Percentiles rank a stretch among this genome's conserved stretches.
phyloP scores from a whole-genome alignment of 75 land plant species.

The Picea glauca region DNA sequence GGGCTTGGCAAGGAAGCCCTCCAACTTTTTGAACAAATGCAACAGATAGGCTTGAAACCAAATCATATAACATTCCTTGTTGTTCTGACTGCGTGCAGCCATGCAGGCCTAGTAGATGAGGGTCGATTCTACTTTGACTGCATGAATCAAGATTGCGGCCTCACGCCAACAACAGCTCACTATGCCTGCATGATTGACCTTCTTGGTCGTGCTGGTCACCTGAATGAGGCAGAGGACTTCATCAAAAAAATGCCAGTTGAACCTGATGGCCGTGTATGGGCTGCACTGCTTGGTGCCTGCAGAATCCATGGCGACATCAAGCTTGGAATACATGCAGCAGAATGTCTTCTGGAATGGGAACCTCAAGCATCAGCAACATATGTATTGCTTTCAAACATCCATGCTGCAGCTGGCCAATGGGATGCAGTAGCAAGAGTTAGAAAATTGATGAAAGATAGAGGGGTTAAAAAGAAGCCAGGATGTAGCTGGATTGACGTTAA shows the following conservation, averaged over 20 bases:
- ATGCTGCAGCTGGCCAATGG: not conserved
- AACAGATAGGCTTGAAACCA: not conserved
- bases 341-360: not conserved
- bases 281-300: not conserved
- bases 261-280: not conserved
- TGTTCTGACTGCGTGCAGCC: conserved; percentile 17
- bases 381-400: not conserved
- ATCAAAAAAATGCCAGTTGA: not conserved
- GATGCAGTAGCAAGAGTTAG: not conserved
- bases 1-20: conserved; percentile 9
- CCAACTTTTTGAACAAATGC: conserved; percentile 1
- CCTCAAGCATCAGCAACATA: not conserved
- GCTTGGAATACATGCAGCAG: not conserved
- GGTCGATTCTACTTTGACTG: too few relatives aligned
- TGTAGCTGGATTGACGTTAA: conserved; percentile 2
- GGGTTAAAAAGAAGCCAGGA: not conserved
- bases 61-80: conserved; percentile 1
- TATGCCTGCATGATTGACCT: too few relatives aligned
- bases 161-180: too few relatives aligned
- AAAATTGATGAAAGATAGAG: not conserved
- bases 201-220: too few relatives aligned
- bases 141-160: too few relatives aligned
- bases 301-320: not conserved
- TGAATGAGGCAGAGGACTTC: too few relatives aligned
- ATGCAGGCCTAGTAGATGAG: not conserved